Base-by-base conservation (phyloP, 2,329 filamentous ascomycete species). In the Cladosporium phlei region DNA sequence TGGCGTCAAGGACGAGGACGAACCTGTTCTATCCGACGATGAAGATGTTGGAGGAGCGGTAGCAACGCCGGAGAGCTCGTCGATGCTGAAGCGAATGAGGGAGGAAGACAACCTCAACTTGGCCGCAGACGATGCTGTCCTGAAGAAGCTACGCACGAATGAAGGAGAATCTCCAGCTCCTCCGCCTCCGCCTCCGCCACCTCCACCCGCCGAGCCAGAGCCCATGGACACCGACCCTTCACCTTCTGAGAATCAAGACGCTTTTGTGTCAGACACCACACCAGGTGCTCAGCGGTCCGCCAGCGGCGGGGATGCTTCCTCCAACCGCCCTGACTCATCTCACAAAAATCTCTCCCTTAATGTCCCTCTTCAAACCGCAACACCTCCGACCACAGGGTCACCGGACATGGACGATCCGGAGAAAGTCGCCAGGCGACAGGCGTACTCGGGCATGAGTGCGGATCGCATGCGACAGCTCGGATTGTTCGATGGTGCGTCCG, bases 281-380 rank as follows among this genome's bases (percentile, higher is more conserved):
- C 11, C 17, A 7, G 37, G 37, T 19, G 37, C 37, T n/a, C 24
- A 39, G 25, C 37, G 29, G 21, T 9, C 37, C 11, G 42, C 38
- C 38, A 56, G 48, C 35, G 45, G 55, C 47, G 40, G 47, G 28
- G 50, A 64, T 24, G 51, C 52, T 11, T 59, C 55, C 33, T 49
- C 49, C 33, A 47, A 39, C 33, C 39, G 47, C 34, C 33, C 50
- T 21, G 52, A 52, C 25, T 47, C 55, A 32, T 47, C 49, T 17
- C 52, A 46, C n/a, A 50, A 48, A 14, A 49, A 53, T 20, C 47
- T 52, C 44, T 52, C 53, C 16, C 51, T 50, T 16, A n/a, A n/a
- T n/a, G 68, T 66, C 44, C 66, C 68, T 8, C 63, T 63, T 54
- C 71, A 74, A 51, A 66, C 71, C 17, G 71, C 71, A 3, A 75